Evolutionary conservation across 2,329 filamentous ascomycete species (phyloP), one percentile per base, ranked within the genome.

Genomic region (Aspergillus viridinutans): DNA sequence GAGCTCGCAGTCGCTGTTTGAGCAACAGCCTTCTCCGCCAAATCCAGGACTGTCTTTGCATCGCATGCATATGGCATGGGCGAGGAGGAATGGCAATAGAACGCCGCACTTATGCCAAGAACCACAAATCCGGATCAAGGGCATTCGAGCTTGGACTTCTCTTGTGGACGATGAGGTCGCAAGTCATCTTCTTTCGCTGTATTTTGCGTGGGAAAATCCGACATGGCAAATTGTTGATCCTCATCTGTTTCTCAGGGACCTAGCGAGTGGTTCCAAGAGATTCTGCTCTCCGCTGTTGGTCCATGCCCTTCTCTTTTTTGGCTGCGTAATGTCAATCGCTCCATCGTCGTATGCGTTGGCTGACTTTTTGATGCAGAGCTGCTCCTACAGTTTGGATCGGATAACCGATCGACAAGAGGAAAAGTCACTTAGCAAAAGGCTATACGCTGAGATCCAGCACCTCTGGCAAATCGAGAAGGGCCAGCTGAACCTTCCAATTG

Each of bases 191-290:
- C 49, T 67, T 5, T 66, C 64, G 3, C 58, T 66, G 10, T 67
- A 65, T 49, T 67, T 67, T 40, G 58, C 59, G 14, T 67, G 65
- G 65, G 65, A 67, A 50, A 67, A 67, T 17, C 61, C 65, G 5
- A 64, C 59, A 17, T 67, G 65, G 65, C 59, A 66, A 32, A 56
- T 67, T 23, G 55, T 67, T 43, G 65, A 67, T 21, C 61, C 58
- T 49, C 42, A 58, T 7, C 43, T 60, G 21, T 67, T 67, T 47
- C 9, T 64, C 23, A 59, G 55, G 25, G 64, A 67, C 47, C 48
- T 67, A 8, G 64, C 66, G 29, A 50, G 50, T 21, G 58, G 61
- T 1, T 35, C 50, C 3, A 53, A 42, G 26, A 58, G 47, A 35
- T 63, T 64, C 26, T 67, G 64, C 40, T 67, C 64, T n/a, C 50